A percentile compares a stretch with the other conserved stretches of the same genome.
phyloP scores from a whole-genome alignment of 1,284 basidiomycete genomes.

The Afroboletus lepidellus region DNA sequence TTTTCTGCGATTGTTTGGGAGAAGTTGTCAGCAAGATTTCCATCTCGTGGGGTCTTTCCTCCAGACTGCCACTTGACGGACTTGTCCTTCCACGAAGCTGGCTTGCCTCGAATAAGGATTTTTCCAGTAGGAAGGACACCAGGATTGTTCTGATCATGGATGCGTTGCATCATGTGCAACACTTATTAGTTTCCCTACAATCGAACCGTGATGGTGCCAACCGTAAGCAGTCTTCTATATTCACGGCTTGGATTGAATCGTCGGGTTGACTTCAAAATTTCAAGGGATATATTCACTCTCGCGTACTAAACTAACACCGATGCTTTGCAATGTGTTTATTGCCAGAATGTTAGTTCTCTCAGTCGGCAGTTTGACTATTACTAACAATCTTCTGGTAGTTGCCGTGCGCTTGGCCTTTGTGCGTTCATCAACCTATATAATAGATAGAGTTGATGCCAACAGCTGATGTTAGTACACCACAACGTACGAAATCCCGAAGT shows the following conservation, averaged over 20 bases:
- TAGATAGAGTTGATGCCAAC: not conserved
- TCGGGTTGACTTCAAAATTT: not conserved
- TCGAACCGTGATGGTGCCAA: not conserved
- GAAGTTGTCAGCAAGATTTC: conserved; percentile 39
- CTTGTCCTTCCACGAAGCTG: conserved; percentile 50
- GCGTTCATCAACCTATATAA: conserved; percentile 8
- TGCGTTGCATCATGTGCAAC: conserved; percentile 12
- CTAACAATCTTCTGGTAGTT: conserved; percentile 18
- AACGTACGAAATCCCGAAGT: conserved; percentile 8
- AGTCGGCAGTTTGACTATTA: not conserved
- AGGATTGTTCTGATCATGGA: conserved; percentile 4
- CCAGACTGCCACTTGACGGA: conserved; percentile 35
- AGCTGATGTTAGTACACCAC: conserved; percentile 15
- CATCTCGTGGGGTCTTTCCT: conserved; percentile 32
- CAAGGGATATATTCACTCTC: conserved; percentile 19
- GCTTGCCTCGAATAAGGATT: conserved; percentile 35
- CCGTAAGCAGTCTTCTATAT: conserved; percentile 8
- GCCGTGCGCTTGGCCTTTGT: conserved; percentile 28
- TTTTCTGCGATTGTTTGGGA: conserved; percentile 49
- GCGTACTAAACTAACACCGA: conserved; percentile 22
- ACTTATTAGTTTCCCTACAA: conserved; percentile 18
- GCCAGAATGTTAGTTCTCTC: conserved; percentile 28
- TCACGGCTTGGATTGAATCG: not conserved
- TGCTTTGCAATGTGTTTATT: conserved; percentile 23
- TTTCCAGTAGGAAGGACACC: conserved; percentile 23